Conservation (phyloP, 176 grass and related monocot genomes). For the Musa itinerans region DNA sequence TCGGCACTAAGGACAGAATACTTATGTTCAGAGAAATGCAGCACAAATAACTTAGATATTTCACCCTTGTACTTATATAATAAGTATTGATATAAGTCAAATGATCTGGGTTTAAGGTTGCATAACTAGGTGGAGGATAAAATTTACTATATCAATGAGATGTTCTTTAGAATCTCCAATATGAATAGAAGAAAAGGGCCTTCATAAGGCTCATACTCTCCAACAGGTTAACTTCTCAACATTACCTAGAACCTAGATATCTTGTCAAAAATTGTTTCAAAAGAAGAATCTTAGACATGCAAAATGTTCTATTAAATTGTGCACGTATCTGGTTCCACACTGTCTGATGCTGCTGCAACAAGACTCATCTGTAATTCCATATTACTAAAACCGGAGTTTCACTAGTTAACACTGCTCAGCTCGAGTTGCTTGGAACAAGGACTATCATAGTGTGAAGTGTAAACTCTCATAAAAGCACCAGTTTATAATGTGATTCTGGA, state of each 20-base stretch:
- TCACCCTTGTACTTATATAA: background rate
- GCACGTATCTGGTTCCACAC: background rate
- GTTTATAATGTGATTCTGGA: background rate
- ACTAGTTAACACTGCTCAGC: background rate
- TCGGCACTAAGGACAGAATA: constrained; percentile 45
- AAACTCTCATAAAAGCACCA: too few species aligned
- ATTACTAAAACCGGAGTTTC: background rate
- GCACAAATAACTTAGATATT: background rate
- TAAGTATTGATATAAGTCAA: background rate
- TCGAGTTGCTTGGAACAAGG: background rate
- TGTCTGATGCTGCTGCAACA: background rate
- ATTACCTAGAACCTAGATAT: background rate
- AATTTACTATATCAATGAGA: background rate
- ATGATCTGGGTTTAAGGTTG: background rate
- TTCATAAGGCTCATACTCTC: background rate
- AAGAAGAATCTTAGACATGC: background rate
- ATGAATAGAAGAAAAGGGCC: background rate
- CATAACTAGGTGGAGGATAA: background rate
- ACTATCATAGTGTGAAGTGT: too few species aligned
- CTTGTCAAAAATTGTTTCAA: background rate
- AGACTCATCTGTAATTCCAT: background rate
- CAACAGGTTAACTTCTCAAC: background rate
- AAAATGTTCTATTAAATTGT: background rate
- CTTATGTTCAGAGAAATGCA: background rate
- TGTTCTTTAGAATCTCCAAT: background rate